Evolutionary conservation across 2,329 filamentous ascomycete genomes (phyloP), one percentile per base, ranked within the genome.

Genomic region (Pseudocercospora macadamiae): DNA sequence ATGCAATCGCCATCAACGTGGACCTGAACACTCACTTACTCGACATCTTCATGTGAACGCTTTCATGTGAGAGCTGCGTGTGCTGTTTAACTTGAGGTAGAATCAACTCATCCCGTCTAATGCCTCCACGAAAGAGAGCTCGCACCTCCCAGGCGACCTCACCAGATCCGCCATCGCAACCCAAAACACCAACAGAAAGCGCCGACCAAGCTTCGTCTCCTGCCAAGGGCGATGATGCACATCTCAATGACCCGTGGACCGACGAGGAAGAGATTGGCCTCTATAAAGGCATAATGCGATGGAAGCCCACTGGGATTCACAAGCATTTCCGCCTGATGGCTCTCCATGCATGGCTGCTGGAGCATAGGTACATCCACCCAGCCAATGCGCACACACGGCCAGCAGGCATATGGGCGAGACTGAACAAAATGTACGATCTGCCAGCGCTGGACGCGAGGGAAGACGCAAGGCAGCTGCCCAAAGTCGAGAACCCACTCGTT

Each of bases 221-320:
- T 9, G 55, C 73, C 84, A 63, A 85, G 84, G 45, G 42, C 52
- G 62, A 64, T 18, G 61, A 65, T 6, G 78, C 86, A 61, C 70
- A 81, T 3, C 74, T 84, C 49, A 84, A 86, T 57, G 90, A 93
- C 64, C 85, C 88, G 23, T 99, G 95, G 95, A 97, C 92, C 3
- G 93, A 96, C 70, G 93, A 97, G 71, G 95, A 99, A 75, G 89
- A 96, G 66, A 92, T 91, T 1, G 93, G 91, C 37, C 82, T 99
- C 0, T 91, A 96, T 78, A 97, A 97, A 73, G 91, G 88, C 53
- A 89, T 97, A 66, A 93, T 97, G 64, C 85, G 88, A 71, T 96
- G 90, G 89, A 99, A 99, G 73, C 95, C 95, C n/a, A 93, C 93
- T 37, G 93, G 92, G 61, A 90, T 96, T 82, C 92, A 96, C 78